A percentile compares a stretch with the other conserved stretches of the same genome.
These are phyloP conservation scores for Dictyostelium intermedium DNA, from an alignment of 78 protist species.

Conservation along the genomic window DNA sequence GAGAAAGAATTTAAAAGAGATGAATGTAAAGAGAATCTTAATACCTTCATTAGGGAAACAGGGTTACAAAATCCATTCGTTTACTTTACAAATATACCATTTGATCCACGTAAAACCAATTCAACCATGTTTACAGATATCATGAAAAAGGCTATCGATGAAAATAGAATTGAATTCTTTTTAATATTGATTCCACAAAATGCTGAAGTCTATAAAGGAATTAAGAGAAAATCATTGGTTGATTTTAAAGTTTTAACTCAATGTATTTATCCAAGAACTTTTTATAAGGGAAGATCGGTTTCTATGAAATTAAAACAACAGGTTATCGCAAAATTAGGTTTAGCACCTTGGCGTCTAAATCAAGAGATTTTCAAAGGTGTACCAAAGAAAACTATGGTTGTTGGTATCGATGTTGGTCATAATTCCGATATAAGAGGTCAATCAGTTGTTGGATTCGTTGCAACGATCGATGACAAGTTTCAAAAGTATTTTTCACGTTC, in stretches of 20 bases:
- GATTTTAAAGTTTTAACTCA: constrained; percentile 13
- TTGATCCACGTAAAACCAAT: background rate
- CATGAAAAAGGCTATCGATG: background rate
- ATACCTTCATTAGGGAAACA: too few relatives aligned
- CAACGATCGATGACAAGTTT: background rate
- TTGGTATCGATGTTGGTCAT: constrained; percentile 57
- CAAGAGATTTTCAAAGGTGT: background rate
- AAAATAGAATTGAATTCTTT: too few relatives aligned
- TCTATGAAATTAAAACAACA: background rate
- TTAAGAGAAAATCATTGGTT: background rate
- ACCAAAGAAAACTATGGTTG: background rate
- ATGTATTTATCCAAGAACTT: background rate
- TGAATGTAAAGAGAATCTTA: background rate
- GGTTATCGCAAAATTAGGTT: constrained; percentile 9
- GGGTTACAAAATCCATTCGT: background rate
- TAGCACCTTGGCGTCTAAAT: background rate
- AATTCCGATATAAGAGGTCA: background rate
- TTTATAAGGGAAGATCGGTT: background rate
- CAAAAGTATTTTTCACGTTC: background rate
- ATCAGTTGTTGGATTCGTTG: constrained; percentile 1
- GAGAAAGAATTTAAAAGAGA: background rate
- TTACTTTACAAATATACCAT: background rate
- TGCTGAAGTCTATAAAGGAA: background rate
- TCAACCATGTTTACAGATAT: background rate
- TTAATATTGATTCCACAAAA: background rate